Evolutionary conservation across 768 basidiomycete genomes (phyloP).

Genomic region (Boletus pseudo-olivaceus): DNA sequence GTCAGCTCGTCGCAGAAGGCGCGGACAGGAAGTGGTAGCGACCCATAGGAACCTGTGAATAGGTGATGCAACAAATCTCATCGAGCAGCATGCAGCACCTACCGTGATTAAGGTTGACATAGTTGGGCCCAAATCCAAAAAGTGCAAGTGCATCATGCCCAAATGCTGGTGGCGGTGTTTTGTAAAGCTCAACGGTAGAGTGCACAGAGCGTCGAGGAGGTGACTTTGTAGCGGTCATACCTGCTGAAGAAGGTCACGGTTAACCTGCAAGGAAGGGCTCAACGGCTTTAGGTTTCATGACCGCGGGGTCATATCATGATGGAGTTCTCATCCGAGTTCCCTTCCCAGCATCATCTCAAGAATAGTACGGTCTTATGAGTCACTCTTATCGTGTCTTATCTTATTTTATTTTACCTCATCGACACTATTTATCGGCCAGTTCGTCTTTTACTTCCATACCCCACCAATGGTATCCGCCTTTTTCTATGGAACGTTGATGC

Average conservation of each 20-base stretch:
- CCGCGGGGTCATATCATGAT: neutral
- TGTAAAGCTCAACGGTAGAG: constrained; percentile 18
- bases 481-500: constrained; percentile 90
- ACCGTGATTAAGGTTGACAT: constrained; percentile 68
- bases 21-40: constrained; percentile 50
- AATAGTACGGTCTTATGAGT: neutral
- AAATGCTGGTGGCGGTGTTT: constrained; percentile 40
- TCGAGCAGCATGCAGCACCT: neutral
- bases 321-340: neutral
- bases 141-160: constrained; percentile 54
- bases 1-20: constrained; percentile 41
- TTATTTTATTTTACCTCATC: neutral
- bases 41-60: constrained; percentile 56
- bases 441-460: neutral
- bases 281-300: too few species aligned
- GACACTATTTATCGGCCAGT: neutral
- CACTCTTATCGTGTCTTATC: constrained; percentile 4
- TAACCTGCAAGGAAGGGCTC: neutral
- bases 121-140: constrained; percentile 54
- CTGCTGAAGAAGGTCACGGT: neutral
- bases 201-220: neutral
- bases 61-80: neutral
- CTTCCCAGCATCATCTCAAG: neutral
- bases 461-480: constrained; percentile 50
- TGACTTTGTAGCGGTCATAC: constrained; percentile 7